phyloP scores from a whole-genome alignment of 2,329 filamentous ascomycete genomes.

The Nemania sp. region DNA sequence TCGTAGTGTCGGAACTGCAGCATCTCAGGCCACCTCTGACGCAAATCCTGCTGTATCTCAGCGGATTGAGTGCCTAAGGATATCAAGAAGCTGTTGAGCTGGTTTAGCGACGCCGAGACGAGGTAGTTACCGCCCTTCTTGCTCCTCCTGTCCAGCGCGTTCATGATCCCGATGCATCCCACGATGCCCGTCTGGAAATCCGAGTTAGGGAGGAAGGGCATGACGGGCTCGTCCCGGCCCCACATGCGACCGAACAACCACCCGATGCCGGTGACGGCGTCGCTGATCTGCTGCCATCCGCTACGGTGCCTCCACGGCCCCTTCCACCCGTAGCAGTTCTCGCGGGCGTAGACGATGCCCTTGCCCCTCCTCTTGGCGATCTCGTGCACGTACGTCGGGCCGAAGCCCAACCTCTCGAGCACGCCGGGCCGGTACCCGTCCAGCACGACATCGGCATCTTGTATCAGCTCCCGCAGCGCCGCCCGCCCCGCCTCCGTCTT shows the following conservation, averaged over 20 bases:
- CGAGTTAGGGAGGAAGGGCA: conserved; percentile 40
- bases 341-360: conserved; percentile 42
- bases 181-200: conserved; percentile 41
- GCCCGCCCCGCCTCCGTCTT: conserved; percentile 37
- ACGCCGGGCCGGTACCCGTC: conserved; percentile 44
- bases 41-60: conserved; percentile 32
- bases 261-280: conserved; percentile 37
- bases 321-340: conserved; percentile 45
- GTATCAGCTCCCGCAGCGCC: conserved; percentile 33
- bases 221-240: conserved; percentile 37
- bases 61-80: conserved; percentile 36
- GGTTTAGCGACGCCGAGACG: conserved; percentile 39
- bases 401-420: conserved; percentile 41
- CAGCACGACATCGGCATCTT: conserved; percentile 42
- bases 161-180: conserved; percentile 38
- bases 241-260: conserved; percentile 41
- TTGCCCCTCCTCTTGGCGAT: conserved; percentile 33
- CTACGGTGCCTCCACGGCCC: conserved; percentile 41
- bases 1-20: conserved; percentile 36
- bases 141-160: conserved; percentile 34
- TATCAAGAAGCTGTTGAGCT: conserved; percentile 40
- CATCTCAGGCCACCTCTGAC: conserved; percentile 37
- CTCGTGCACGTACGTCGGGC: conserved; percentile 34
- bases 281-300: conserved; percentile 43
- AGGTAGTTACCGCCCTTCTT: conserved; percentile 38